Base-by-base conservation (phyloP, 78 protist genomes). In the Trichosphaerium sp. region DNA sequence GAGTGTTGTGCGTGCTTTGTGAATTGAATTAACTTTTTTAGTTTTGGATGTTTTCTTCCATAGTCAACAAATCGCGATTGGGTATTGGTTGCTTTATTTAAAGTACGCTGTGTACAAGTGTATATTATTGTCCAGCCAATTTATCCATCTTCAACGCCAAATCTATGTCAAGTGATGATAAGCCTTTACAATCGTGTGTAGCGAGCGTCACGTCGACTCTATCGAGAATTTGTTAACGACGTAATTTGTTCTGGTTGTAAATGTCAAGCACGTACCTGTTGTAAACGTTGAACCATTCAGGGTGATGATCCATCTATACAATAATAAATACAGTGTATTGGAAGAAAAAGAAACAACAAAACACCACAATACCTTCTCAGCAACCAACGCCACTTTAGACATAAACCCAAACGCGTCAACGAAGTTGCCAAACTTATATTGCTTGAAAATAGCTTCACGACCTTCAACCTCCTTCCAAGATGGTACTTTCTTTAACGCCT, bases 201-300 rank as follows among this genome's bases (percentile, higher is more conserved):
- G 83, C 59, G 26, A 91, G 65, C 5, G 79, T 69, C 25, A 91
- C 60, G 29, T 87, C 79, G 37, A 91, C 90, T n/a, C n/a, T n/a
- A n/a, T n/a, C n/a, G n/a, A n/a, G n/a, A n/a, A n/a, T n/a, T n/a
- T n/a, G n/a, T n/a, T n/a, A n/a, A n/a, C n/a, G n/a, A n/a, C n/a
- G n/a, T n/a, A n/a, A n/a, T n/a, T n/a, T n/a, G n/a, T n/a, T n/a
- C n/a, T n/a, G n/a, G n/a, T n/a, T n/a, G n/a, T n/a, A n/a, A n/a
- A n/a, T n/a, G n/a, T n/a, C n/a, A n/a, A n/a, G n/a, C n/a, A n/a
- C n/a, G n/a, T n/a, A n/a, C n/a, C 26, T 78, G 60, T 91, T 91
- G 80, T 91, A 91, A 25, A 87, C 93, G 54, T 91, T 91, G 68
- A 87, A 85, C 96, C 96, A 91, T 54, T 91, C 92, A 23, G 92